Conservation (phyloP, 352 stramenopile species). For the Hyphochytrium catenoides region DNA sequence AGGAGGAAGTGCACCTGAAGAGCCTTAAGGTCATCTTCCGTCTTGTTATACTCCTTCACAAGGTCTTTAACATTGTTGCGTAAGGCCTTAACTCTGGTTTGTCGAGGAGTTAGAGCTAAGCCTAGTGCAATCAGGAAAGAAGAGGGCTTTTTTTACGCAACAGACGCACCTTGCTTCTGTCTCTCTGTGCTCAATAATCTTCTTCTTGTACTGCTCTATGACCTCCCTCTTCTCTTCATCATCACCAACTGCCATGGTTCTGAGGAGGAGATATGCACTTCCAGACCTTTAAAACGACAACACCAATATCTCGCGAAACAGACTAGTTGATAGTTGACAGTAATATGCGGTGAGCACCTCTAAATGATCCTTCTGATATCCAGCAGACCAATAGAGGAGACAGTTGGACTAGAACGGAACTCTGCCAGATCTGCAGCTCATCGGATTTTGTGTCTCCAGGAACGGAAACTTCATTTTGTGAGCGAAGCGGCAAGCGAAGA, state of each 20-base stretch:
- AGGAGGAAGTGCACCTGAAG: conserved; percentile 24
- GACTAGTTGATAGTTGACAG: too few species aligned
- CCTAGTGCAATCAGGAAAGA: neutral
- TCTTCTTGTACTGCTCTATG: conserved; percentile 79
- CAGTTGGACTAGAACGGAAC: too few species aligned
- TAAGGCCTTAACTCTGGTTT: conserved; percentile 74
- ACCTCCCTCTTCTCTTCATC: conserved; percentile 74
- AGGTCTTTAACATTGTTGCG: conserved; percentile 84
- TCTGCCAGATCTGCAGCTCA: too few species aligned
- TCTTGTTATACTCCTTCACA: conserved; percentile 94
- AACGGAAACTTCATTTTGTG: too few species aligned
- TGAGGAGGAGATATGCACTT: conserved; percentile 5
- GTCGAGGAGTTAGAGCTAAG: neutral
- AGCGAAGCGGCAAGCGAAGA: too few species aligned
- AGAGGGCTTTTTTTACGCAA: conserved; percentile 3
- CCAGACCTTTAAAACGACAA: too few species aligned
- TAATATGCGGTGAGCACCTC: too few species aligned
- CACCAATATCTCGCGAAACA: too few species aligned
- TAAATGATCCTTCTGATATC: too few species aligned
- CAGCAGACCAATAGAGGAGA: too few species aligned
- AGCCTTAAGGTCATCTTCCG: conserved; percentile 92
- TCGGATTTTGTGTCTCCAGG: too few species aligned
- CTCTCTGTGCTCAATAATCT: conserved; percentile 89
- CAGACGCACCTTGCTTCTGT: conserved; percentile 68
- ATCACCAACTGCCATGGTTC: conserved; percentile 8